These are phyloP conservation scores for Rhododendron griersonianum DNA, from an alignment of 148 eudicot genomes.

Conservation along the genomic window DNA sequence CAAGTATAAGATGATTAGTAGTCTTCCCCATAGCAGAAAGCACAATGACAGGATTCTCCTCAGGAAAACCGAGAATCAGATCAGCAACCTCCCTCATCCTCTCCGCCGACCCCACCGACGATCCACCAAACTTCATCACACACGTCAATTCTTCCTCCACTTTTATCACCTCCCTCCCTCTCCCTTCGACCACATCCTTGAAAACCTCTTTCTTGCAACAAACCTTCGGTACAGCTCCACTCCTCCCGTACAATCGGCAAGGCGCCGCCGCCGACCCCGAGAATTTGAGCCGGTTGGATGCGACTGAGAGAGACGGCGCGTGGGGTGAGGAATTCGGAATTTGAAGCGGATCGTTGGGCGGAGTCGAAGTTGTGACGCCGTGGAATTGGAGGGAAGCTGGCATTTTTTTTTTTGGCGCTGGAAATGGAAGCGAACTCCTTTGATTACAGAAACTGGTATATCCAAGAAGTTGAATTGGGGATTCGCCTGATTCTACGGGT, in stretches of 20 bases:
- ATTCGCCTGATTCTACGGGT: no score
- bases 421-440: neutral
- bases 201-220: neutral
- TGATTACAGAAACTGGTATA: neutral
- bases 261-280: neutral
- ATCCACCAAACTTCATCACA: constrained; percentile 63
- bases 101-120: constrained; percentile 39
- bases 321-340: neutral
- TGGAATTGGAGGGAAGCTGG: neutral
- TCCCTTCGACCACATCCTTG: neutral
- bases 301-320: neutral
- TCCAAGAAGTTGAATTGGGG: neutral
- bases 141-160: constrained; percentile 18
- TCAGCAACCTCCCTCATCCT: constrained; percentile 50
- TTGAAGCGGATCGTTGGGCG: neutral
- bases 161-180: constrained; percentile 1
- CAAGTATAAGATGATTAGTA: constrained; percentile 48
- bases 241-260: neutral
- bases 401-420: neutral
- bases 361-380: neutral
- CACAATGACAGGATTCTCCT: constrained; percentile 45
- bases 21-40: constrained; percentile 69
- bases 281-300: neutral
- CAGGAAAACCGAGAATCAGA: constrained; percentile 42
- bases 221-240: neutral